Evolutionary conservation across 306 rosid genomes (phyloP).

Genomic region (Bauhinia variegata): DNA sequence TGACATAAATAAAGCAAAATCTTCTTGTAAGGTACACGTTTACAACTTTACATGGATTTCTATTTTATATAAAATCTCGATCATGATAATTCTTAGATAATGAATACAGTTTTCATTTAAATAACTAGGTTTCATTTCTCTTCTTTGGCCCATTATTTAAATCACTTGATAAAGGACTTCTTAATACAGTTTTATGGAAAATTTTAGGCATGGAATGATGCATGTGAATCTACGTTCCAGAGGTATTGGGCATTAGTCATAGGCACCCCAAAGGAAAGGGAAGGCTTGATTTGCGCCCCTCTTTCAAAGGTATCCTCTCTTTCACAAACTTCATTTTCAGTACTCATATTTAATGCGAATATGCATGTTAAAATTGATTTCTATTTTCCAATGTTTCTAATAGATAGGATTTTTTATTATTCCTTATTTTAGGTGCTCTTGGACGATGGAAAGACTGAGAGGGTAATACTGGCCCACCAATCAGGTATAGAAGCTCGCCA

Average conservation of each 20-base stretch:
- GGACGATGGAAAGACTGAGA: constrained; percentile 92
- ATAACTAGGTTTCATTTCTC: no score
- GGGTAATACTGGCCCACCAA: constrained; percentile 74
- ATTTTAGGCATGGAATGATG: constrained; percentile 53
- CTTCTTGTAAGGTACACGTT: constrained; percentile 51
- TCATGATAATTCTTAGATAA: no score
- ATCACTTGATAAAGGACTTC: no score
- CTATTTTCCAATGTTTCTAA: constrained; percentile 18
- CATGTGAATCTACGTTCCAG: constrained; percentile 51
- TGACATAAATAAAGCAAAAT: constrained; percentile 38
- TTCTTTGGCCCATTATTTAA: no score
- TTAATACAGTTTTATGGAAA: no score
- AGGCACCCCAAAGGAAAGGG: constrained; percentile 58
- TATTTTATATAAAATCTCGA: no score
- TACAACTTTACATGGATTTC: no score
- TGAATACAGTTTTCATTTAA: neutral
- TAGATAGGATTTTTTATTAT: constrained; percentile 6
- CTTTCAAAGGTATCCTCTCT: constrained; percentile 53
- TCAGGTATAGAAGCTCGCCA: constrained; percentile 81
- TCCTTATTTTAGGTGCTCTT: constrained; percentile 70
- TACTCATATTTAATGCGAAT: no score
- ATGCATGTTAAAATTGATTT: neutral
- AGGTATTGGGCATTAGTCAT: constrained; percentile 67
- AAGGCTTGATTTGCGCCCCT: constrained; percentile 62
- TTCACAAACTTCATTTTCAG: neutral